Base-by-base conservation (phyloP, 257 asterid genomes). In the Ballota nigra region DNA sequence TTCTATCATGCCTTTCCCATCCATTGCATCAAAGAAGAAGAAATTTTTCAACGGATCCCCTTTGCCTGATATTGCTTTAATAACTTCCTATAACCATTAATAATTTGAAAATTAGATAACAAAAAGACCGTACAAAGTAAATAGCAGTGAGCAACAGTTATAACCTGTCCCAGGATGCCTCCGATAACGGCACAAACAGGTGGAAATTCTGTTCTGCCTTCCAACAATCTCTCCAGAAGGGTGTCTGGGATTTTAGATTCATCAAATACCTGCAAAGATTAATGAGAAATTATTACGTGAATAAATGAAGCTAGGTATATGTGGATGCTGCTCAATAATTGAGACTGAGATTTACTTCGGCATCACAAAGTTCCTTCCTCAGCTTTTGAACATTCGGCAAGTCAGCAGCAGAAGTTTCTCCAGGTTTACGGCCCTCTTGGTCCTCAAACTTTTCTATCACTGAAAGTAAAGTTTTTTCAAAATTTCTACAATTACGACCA, bases 161-260 rank as follows among this genome's bases (percentile, higher is more conserved):
- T 79, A 26, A 95, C 99, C 97, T 95, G 99, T 18, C 99, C 99
- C 16, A 92, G 98, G 76, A 95, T 84, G 72, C 98, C 99, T 18
- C 99, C 99, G 8, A 92, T 38, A 56, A 95, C 72, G 34, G 98
- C 98, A 80, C 97, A 89, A 36, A 89, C 98, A 0, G 99, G 99
- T 41, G 99, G 98, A 70, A 95, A 95, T 78, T 95, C 99, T 33
- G 59, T 76, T 75, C 76, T 72, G 41, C 95, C 88, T 55, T 86
- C 88, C 55, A 89, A 68, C 82, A 95, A 72, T 75, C 98, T 87
- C 83, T 76, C 81, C 6, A 95, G 83, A 34, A 95, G 93, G 69
- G 87, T 72, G 81, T 95, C 97, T 0, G 98, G 91, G 69, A 95
- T 85, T 70, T 78, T 90, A 56, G 98, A 84, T 80, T 86, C 97